Evolutionary conservation across 805 yeast species (phyloP).

Genomic region (Yarrowia alimentaria): DNA sequence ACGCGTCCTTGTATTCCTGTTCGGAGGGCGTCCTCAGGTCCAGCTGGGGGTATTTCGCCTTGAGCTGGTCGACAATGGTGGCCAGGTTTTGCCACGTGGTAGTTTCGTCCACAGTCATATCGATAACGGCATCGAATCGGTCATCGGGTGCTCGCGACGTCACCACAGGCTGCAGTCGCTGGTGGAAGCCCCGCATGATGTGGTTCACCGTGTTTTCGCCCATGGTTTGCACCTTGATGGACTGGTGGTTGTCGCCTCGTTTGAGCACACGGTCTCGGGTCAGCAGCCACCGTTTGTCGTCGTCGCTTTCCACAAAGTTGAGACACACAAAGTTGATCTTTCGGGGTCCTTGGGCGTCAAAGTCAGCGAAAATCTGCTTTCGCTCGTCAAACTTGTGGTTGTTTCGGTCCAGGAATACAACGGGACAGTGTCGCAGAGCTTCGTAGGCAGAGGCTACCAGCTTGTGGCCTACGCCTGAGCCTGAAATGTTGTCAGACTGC

Average conservation of each 20-base stretch:
- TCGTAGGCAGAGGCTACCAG: no score
- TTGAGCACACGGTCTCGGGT: constrained; percentile 58
- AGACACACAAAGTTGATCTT: constrained; percentile 58
- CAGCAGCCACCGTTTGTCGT: constrained; percentile 42
- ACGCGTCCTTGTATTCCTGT: constrained; percentile 47
- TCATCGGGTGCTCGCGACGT: constrained; percentile 54
- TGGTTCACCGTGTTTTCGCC: constrained; percentile 52
- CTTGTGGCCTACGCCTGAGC: constrained; percentile 31
- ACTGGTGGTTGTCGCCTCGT: constrained; percentile 88
- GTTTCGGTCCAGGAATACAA: constrained; percentile 76
- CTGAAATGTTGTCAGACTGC: constrained; percentile 74
- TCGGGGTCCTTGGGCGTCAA: no score
- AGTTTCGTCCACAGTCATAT: constrained; percentile 46
- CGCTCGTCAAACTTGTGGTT: constrained; percentile 76
- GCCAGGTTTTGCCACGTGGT: constrained; percentile 53
- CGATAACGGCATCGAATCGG: constrained; percentile 62
- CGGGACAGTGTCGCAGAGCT: no score
- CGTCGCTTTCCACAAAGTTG: constrained; percentile 47
- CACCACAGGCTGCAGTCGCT: constrained; percentile 63
- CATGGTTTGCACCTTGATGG: constrained; percentile 55
- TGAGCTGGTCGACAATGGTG: constrained; percentile 44
- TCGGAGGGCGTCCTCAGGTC: constrained; percentile 45
- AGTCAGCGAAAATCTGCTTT: constrained; percentile 56
- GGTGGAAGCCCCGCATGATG: constrained; percentile 73
- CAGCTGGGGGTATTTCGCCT: constrained; percentile 47